Evolutionary conservation across 768 basidiomycete species (phyloP), one percentile per base, ranked within the genome.

Genomic region (Mycena haematopus): DNA sequence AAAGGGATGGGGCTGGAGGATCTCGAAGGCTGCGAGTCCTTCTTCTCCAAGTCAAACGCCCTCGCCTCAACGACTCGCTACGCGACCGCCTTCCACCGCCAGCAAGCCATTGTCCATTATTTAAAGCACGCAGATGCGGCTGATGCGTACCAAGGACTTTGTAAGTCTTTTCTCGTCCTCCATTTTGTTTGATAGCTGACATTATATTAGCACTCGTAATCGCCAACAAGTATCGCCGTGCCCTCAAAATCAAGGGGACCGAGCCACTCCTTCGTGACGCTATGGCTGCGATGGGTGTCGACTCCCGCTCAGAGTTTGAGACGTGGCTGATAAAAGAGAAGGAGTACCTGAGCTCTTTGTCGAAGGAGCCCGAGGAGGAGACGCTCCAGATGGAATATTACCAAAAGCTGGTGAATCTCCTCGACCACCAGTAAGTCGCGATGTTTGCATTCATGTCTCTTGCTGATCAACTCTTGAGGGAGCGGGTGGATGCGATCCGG

Each of bases 341-440:
- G 50, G 36, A 33, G n/a, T 72, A 67, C 51, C 55, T 72, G 31
- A 35, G 54, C 19, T 19, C 51, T 11, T 42, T 70, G 36, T 52
- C 63, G 38, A 57, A 50, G 25, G 69, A 69, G 52, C 69, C 69
- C 0, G 31, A 42, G 36, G 11, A 38, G 13, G 36, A 38, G 36
- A 38, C 15, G 15, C 14, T 38, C 11, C 13, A 38, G 36, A 65
- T 62, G 60, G 65, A 69, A 31, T 66, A 61, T 46, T 51, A 40
- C 31, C 27, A 62, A 29, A 62, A 61, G 22, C 55, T 65, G 13
- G 59, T 62, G 11, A 52, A 47, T 27, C 54, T 60, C 3, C 21
- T 36, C 6, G 54, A 46, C 9, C 56, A 52, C 14, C 49, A 59
- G 58, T 59, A 46, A 19, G 52, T 52, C 8, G 7, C 24, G 1